A percentile compares a stretch with the other conserved stretches of the same genome.
Conservation (phyloP, 2,329 filamentous ascomycete genomes). For the Ilyonectria sp. region DNA sequence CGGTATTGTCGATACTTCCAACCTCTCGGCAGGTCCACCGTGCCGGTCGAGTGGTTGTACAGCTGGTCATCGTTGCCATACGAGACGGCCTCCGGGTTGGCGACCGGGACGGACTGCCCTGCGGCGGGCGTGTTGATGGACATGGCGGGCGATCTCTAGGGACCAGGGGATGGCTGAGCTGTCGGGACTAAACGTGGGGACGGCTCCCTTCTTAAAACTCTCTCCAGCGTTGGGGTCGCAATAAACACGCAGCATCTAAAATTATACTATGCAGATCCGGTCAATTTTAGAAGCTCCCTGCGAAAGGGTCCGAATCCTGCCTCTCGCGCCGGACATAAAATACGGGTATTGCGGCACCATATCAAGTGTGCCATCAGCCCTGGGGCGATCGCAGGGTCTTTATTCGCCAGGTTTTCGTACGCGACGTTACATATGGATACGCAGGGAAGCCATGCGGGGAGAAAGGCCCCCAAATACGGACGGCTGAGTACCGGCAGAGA, state of each 20-base stretch:
- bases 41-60: conserved; percentile 35
- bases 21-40: conserved; percentile 34
- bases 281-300: background rate
- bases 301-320: background rate
- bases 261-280: background rate
- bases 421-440: background rate
- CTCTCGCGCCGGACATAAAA: background rate
- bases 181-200: background rate
- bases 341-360: background rate
- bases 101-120: conserved; percentile 37
- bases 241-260: background rate
- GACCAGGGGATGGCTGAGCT: background rate
- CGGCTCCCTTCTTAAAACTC: background rate
- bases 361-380: background rate
- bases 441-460: background rate
- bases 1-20: conserved; percentile 44
- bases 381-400: background rate
- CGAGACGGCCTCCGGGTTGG: conserved; percentile 34
- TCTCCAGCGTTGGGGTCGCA: background rate
- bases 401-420: no score
- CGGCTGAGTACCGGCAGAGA: background rate
- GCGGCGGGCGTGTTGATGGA: conserved; percentile 40
- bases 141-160: conserved; percentile 17
- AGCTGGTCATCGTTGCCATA: conserved; percentile 9
- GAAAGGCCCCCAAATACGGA: background rate